phyloP scores from a whole-genome alignment of 495 filamentous ascomycete species.

The Pseudevernia furfuracea region DNA sequence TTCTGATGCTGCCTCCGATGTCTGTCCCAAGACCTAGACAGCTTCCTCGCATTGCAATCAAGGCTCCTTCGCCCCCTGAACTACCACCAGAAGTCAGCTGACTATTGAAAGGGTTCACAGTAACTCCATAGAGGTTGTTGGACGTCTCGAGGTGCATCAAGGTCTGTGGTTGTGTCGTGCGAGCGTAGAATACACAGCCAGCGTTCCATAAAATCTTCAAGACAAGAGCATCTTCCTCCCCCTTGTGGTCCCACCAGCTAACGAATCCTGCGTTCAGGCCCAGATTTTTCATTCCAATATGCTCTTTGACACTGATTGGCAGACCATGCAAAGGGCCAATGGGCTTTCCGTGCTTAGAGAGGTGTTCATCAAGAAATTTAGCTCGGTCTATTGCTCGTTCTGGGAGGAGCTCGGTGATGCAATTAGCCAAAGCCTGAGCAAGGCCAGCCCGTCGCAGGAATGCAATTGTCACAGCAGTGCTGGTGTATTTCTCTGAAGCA shows the following conservation, averaged over 20 bases:
- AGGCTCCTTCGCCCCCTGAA: slow-evolving; percentile 51
- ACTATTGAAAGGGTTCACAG: slow-evolving; percentile 45
- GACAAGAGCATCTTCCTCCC: slow-evolving; percentile 23
- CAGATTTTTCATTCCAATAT: slow-evolving; percentile 27
- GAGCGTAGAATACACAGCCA: slow-evolving; percentile 46
- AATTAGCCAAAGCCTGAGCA: slow-evolving; percentile 39
- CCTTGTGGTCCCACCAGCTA: slow-evolving; percentile 26
- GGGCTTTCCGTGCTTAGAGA: slow-evolving; percentile 25
- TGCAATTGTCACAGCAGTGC: slow-evolving; percentile 37
- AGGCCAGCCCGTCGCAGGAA: slow-evolving; percentile 41
- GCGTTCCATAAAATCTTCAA: slow-evolving; percentile 34
- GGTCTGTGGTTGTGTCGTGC: slow-evolving; percentile 51
- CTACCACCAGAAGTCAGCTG: slow-evolving; percentile 46
- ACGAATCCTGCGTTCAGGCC: slow-evolving; percentile 26
- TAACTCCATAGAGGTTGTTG: slow-evolving; percentile 49
- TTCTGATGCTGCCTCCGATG: slow-evolving; percentile 34
- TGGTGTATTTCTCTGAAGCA: slow-evolving; percentile 30
- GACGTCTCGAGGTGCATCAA: slow-evolving; percentile 47
- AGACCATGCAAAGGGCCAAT: slow-evolving; percentile 39
- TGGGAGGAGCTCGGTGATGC: slow-evolving; percentile 35
- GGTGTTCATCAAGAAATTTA: slow-evolving; percentile 31
- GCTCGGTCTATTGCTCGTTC: slow-evolving; percentile 30
- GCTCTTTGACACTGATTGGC: slow-evolving; percentile 39
- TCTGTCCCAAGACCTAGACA: slow-evolving; percentile 36
- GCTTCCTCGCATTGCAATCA: slow-evolving; percentile 33